Evolutionary conservation across 306 rosid genomes (phyloP).

Genomic region (Inga leiocalycina): DNA sequence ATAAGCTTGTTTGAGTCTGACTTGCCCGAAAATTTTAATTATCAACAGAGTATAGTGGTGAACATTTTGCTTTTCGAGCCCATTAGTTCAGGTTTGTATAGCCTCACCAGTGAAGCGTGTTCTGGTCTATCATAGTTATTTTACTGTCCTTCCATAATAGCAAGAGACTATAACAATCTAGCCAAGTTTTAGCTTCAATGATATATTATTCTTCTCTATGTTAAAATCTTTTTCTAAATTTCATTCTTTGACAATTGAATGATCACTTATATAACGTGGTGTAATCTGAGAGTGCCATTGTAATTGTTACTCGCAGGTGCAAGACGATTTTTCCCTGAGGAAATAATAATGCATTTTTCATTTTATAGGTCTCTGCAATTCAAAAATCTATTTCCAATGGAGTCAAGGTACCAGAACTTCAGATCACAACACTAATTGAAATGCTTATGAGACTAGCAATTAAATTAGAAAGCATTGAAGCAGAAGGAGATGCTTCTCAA

Average conservation of each 20-base stretch:
- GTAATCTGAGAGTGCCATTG: background rate
- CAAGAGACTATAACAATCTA: background rate
- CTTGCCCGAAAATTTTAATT: too few species aligned
- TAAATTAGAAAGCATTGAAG: slow-evolving; percentile 64
- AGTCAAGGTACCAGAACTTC: slow-evolving; percentile 80
- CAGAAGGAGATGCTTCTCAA: slow-evolving; percentile 74
- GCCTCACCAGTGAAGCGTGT: too few species aligned
- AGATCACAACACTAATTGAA: slow-evolving; percentile 74
- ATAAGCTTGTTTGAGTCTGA: background rate
- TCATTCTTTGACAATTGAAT: background rate
- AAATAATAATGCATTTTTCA: background rate
- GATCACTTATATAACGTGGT: background rate
- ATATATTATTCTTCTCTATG: background rate
- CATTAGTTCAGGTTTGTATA: background rate
- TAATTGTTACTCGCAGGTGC: background rate
- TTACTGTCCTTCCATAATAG: background rate
- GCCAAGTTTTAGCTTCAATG: background rate
- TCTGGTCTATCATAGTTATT: background rate
- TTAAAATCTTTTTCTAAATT: slow-evolving; percentile 1
- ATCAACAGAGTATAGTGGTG: background rate
- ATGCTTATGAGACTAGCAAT: slow-evolving; percentile 92
- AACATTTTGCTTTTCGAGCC: background rate
- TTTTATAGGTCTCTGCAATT: slow-evolving; percentile 53
- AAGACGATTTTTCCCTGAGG: background rate
- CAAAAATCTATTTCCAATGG: slow-evolving; percentile 62